Evolutionary conservation across 805 yeast genomes (phyloP), one percentile per base, ranked within the genome.

Genomic region (Metschnikowia baotianmanensis): DNA sequence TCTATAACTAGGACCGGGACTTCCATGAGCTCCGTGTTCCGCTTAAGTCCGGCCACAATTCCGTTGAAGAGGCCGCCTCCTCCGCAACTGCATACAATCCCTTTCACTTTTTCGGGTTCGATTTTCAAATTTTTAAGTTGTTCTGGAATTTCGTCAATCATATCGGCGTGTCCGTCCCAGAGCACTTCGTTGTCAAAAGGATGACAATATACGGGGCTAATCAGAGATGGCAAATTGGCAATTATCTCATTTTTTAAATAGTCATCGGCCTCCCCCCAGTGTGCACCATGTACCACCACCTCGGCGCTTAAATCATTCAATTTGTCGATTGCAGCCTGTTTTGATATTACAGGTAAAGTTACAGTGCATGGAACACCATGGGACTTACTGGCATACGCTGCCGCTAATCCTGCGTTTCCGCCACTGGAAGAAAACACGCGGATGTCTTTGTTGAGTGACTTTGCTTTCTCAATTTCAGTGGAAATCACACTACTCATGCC

Each of bases 61-160:
- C 82, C 82, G 49, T 72, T 72, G 57, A 73, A 76, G 21, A 77
- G 59, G 0, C 82, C 82, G 9, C 82, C 82, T 5, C 82, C 82
- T 3, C 82, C 82, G 34, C 76, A 69, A 24, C 79, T 74, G 54
- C 81, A 75, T 2, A 74, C 75, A 16, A 76, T 60, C 0, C 74
- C 79, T 47, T 66, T 72, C 23, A 77, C 43, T 9, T 56, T 46
- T 5, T 15, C 24, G 9, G 12, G 10, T 8, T 34, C 4, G 9
- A 40, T 37, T 7, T 53, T 60, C 36, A 31, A 21, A 1, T 28
- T 31, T 13, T 49, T 28, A n/a, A 65, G 40, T 36, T 63, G 66
- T 3, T 45, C 49, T 20, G 63, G 62, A n/a, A 76, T 61, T 45
- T 67, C 82, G 22, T 55, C 57, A 1, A 65, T 50, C 27, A 65